Conservation (phyloP, 2,329 filamentous ascomycete genomes). For the Macrophomina tecta region DNA sequence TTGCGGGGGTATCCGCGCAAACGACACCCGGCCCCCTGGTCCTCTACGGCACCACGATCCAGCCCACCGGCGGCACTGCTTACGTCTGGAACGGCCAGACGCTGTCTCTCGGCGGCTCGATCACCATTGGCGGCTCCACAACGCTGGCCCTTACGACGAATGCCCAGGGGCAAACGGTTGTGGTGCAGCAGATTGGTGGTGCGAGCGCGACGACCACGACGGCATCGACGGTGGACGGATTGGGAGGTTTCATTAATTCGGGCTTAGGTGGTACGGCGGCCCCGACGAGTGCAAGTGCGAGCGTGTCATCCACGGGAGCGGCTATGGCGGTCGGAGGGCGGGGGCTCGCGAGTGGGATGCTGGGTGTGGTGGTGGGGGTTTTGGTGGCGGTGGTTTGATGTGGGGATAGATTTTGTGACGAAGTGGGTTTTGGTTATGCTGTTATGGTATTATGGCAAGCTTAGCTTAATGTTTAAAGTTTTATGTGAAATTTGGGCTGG, state of each 20-base stretch:
- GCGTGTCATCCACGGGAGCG: neutral
- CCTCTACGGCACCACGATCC: conserved; percentile 9
- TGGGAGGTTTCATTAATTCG: conserved; percentile 13
- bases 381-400: no score
- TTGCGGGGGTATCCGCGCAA: neutral
- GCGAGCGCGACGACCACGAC: neutral
- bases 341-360: neutral
- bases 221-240: neutral
- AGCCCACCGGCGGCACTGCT: neutral
- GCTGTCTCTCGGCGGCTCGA: neutral
- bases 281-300: neutral
- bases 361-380: neutral
- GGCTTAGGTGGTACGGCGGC: neutral
- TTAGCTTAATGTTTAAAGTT: no score
- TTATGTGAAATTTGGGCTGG: no score
- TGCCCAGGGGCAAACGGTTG: conserved; percentile 18
- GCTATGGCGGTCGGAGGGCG: neutral
- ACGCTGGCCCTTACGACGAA: conserved; percentile 21
- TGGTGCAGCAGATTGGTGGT: neutral
- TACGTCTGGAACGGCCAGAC: conserved; percentile 11
- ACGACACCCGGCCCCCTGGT: neutral
- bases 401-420: no score
- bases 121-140: conserved; percentile 9
- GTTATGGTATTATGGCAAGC: no score
- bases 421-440: no score